These are phyloP conservation scores for Cicer yamashitae DNA, from an alignment of 306 rosid genomes.

Conservation along the genomic window DNA sequence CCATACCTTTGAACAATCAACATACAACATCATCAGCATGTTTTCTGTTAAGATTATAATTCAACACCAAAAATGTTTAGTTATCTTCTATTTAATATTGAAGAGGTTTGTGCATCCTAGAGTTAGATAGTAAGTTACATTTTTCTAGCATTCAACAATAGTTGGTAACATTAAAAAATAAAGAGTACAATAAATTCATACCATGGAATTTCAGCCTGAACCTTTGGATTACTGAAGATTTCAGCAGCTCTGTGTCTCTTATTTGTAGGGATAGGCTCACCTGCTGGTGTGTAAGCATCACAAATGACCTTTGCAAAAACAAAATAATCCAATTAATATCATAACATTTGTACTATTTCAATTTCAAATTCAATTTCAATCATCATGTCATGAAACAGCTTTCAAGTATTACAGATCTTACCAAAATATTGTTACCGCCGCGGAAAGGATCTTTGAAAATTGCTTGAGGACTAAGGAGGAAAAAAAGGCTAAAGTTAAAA, in stretches of 20 bases:
- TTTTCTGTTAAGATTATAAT: conserved; percentile 35
- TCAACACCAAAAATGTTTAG: conserved; percentile 35
- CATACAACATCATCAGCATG: conserved; percentile 49
- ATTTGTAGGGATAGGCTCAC: conserved; percentile 97
- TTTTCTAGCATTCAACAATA: conserved; percentile 10
- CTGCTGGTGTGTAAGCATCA: conserved; percentile 85
- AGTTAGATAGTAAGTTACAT: background rate
- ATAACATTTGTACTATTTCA: conserved; percentile 33
- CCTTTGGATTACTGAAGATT: conserved; percentile 80
- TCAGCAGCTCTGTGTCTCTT: conserved; percentile 89
- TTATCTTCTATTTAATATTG: conserved; percentile 29
- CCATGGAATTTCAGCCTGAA: conserved; percentile 86
- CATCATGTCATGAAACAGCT: conserved; percentile 30
- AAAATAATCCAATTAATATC: conserved; percentile 40
- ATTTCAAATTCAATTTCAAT: conserved; percentile 23
- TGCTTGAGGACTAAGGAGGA: conserved; percentile 82
- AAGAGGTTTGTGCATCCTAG: conserved; percentile 11
- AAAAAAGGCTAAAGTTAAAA: conserved; percentile 40
- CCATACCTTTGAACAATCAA: conserved; percentile 76
- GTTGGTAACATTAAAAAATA: conserved; percentile 18
- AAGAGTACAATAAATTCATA: conserved; percentile 40
- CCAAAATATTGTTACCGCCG: conserved; percentile 97
- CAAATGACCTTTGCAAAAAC: conserved; percentile 77
- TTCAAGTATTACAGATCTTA: conserved; percentile 50
- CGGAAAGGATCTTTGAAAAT: conserved; percentile 97